phyloP scores from a whole-genome alignment of 176 grass and related monocot species.

The Thinopyrum elongatum region DNA sequence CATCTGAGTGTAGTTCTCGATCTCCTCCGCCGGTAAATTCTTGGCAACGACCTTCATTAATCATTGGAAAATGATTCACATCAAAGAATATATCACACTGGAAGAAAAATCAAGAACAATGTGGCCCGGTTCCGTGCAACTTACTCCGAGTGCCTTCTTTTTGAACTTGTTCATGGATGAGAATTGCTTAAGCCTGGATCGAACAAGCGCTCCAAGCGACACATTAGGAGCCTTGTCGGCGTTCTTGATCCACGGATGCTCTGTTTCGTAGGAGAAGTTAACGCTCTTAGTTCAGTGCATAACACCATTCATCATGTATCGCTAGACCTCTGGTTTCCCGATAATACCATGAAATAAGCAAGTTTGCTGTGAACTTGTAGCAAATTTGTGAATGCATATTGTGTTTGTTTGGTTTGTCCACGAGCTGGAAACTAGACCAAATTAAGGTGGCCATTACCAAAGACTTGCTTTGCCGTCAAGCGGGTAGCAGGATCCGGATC shows the following conservation, averaged over 20 bases:
- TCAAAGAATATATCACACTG: neutral
- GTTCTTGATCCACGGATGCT: slow-evolving; percentile 87
- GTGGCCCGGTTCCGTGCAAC: slow-evolving; percentile 14
- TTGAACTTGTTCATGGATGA: slow-evolving; percentile 95
- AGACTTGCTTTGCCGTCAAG: slow-evolving; percentile 62
- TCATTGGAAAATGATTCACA: slow-evolving; percentile 12
- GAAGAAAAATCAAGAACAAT: slow-evolving; percentile 7
- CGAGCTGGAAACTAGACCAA: slow-evolving; percentile 21
- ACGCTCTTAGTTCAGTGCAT: slow-evolving; percentile 8
- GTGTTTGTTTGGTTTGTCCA: neutral
- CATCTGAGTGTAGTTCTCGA: slow-evolving; percentile 66
- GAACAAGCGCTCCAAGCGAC: slow-evolving; percentile 74
- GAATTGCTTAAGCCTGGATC: slow-evolving; percentile 78
- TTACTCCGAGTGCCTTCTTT: slow-evolving; percentile 84
- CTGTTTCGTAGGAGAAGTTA: slow-evolving; percentile 35
- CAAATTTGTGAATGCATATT: slow-evolving; percentile 3
- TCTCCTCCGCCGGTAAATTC: slow-evolving; percentile 59
- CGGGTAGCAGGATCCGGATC: slow-evolving; percentile 61
- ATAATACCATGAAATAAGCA: neutral
- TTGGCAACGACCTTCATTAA: slow-evolving; percentile 70
- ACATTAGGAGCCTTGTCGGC: slow-evolving; percentile 62
- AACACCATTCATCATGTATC: neutral
- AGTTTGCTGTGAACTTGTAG: neutral
- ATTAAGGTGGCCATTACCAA: slow-evolving; percentile 40
- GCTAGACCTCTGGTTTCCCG: neutral